A percentile compares a stretch with the other conserved stretches of the same genome.
phyloP scores from a whole-genome alignment of 192 early-diverging fungal genomes.

The Chytriomyces confervae region DNA sequence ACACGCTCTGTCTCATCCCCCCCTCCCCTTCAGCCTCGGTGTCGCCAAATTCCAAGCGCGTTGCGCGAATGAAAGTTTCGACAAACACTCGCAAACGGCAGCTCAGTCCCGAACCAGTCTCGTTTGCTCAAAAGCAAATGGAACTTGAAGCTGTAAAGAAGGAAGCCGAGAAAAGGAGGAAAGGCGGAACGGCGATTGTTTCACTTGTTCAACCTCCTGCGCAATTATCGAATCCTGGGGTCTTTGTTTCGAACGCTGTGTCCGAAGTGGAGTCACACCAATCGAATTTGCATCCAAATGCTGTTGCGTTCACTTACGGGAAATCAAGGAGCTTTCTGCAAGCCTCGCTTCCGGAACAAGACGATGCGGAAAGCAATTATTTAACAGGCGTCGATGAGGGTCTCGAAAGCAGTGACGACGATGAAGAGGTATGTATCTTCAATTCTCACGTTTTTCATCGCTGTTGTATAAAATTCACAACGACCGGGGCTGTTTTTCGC shows the following conservation, averaged over 20 bases:
- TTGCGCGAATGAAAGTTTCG: no score
- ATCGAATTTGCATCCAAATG: background rate
- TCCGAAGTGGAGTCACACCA: background rate
- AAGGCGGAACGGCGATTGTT: background rate
- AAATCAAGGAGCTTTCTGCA: conserved; percentile 33
- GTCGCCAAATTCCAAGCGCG: no score
- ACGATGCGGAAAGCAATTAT: background rate
- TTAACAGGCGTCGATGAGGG: conserved; percentile 14
- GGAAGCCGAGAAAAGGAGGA: background rate
- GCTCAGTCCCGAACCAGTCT: background rate
- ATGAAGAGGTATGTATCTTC: no score
- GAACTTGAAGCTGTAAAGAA: background rate
- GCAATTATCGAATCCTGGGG: no score
- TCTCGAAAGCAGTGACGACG: conserved; percentile 21
- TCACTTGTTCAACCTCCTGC: background rate
- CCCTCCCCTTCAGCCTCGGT: no score
- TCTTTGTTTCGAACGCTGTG: background rate
- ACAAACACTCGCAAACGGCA: no score
- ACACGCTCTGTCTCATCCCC: no score
- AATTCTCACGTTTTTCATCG: background rate
- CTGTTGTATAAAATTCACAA: background rate
- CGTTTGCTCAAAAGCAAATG: background rate
- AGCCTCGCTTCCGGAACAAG: background rate
- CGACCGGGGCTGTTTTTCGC: background rate
- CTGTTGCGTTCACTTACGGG: conserved; percentile 5